Conservation (phyloP, 768 basidiomycete genomes). For the Rhizopogon rudus region DNA sequence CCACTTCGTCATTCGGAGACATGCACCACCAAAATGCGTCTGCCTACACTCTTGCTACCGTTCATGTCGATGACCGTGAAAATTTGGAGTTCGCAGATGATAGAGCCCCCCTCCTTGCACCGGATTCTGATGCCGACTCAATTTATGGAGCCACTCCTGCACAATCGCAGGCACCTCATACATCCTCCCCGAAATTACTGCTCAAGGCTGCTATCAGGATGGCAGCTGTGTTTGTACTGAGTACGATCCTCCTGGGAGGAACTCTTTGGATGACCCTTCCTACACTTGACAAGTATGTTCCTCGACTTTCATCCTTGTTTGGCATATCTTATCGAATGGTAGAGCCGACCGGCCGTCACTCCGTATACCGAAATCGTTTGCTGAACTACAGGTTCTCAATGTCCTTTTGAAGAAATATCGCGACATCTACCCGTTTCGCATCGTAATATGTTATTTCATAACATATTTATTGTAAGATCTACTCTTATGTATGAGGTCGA, state of each 20-base stretch:
- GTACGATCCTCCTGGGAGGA: constrained; percentile 65
- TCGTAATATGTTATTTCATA: constrained; percentile 81
- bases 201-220: constrained; percentile 83
- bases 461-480: constrained; percentile 86
- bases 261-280: constrained; percentile 82
- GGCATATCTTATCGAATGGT: constrained; percentile 9
- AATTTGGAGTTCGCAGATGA: constrained; percentile 25
- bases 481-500: background rate
- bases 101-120: constrained; percentile 38
- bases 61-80: constrained; percentile 30
- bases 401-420: constrained; percentile 87
- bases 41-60: constrained; percentile 62
- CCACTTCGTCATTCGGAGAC: constrained; percentile 6
- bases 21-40: constrained; percentile 34
- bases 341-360: constrained; percentile 74
- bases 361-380: constrained; percentile 84
- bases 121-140: constrained; percentile 30
- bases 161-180: constrained; percentile 15
- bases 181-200: constrained; percentile 54
- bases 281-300: constrained; percentile 66
- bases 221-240: constrained; percentile 67
- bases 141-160: constrained; percentile 48
- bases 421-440: constrained; percentile 79
- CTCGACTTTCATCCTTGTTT: background rate
- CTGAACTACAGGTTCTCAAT: constrained; percentile 82